Evolutionary conservation across 371 early-diverging fungal genomes (phyloP), one percentile per base, ranked within the genome.

Genomic region (Paraphysoderma sedebokerense): DNA sequence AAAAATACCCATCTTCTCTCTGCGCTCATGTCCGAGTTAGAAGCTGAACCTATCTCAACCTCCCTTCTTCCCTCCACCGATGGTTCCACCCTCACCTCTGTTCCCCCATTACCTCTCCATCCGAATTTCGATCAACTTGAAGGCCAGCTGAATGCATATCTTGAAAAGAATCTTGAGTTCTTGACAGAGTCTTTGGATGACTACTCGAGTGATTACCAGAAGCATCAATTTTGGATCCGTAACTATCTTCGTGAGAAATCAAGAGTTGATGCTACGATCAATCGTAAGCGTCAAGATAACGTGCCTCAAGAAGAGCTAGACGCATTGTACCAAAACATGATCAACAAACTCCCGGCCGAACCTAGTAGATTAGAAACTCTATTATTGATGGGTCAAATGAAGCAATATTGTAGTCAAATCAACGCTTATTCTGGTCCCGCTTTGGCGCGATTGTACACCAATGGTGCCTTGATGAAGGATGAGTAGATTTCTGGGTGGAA

Each of bases 161-260:
- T 92, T 50, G 81, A 82, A 65, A 85, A 84, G 68, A 85, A 87
- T 65, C 66, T 92, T 42, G 89, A 91, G 65, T 68, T 74, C 41
- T 69, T 95, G 46, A 68, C 79, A 57, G 90, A 92, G 31, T 75
- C 87, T 19, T 75, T 88, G 29, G 96, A 92, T 51, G 85, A 82
- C 26, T 82, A 88, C 53, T 81, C 77, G 47, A 86, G 83, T 61
- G 87, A 90, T 60, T 83, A 86, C 52, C 82, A 83, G 77, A 80
- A 84, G 63, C 87, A 85, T 65, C 82, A 82, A 54, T 87, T 86
- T 66, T 91, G 92, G 90, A 81, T 87, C 65, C 79, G 89, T 56
- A 78, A 77, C 46, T 73, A 82, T 57, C 82, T 81, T 51, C 82
- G 87, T 62, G 92, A 92, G 61, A 82, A 86, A 65, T 59, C 20